A percentile compares a stretch with the other conserved stretches of the same genome.
phyloP scores from a whole-genome alignment of 371 early-diverging fungal species.

The Lichtheimia corymbifera region DNA sequence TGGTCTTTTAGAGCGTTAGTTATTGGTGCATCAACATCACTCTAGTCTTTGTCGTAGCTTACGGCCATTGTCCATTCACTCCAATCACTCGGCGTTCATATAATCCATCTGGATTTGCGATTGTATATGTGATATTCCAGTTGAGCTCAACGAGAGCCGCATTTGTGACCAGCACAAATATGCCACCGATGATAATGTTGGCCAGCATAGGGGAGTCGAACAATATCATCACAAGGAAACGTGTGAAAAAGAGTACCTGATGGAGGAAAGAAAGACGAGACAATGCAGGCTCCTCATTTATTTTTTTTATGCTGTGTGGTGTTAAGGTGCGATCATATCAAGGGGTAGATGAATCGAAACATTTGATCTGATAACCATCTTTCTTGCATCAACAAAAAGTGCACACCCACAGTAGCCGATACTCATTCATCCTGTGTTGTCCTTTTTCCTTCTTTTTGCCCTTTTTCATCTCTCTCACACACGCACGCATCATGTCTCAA shows the following conservation, averaged over 20 bases:
- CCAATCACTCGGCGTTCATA: slow-evolving; percentile 68
- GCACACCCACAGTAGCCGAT: not conserved
- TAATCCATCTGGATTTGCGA: slow-evolving; percentile 69
- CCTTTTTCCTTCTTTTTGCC: not conserved
- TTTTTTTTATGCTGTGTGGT: not conserved
- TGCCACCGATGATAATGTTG: slow-evolving; percentile 15
- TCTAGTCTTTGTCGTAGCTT: slow-evolving; percentile 21
- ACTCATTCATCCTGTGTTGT: too few relatives aligned
- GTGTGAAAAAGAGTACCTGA: slow-evolving; percentile 8
- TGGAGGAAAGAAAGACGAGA: not conserved
- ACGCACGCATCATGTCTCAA: not conserved
- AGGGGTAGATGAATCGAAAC: too few relatives aligned
- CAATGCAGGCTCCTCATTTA: not conserved
- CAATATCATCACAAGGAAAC: slow-evolving; percentile 5
- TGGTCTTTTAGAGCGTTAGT: slow-evolving; percentile 27
- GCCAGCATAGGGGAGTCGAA: too few relatives aligned
- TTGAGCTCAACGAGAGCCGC: slow-evolving; percentile 44
- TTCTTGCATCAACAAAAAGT: not conserved
- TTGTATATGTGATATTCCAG: slow-evolving; percentile 75
- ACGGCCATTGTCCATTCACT: slow-evolving; percentile 76
- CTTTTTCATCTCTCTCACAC: not conserved
- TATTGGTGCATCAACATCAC: too few relatives aligned
- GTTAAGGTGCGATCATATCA: not conserved
- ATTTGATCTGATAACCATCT: slow-evolving; percentile 2
- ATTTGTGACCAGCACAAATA: not conserved